Conservation (phyloP, 2,329 filamentous ascomycete species). For the Amphichorda felina region DNA sequence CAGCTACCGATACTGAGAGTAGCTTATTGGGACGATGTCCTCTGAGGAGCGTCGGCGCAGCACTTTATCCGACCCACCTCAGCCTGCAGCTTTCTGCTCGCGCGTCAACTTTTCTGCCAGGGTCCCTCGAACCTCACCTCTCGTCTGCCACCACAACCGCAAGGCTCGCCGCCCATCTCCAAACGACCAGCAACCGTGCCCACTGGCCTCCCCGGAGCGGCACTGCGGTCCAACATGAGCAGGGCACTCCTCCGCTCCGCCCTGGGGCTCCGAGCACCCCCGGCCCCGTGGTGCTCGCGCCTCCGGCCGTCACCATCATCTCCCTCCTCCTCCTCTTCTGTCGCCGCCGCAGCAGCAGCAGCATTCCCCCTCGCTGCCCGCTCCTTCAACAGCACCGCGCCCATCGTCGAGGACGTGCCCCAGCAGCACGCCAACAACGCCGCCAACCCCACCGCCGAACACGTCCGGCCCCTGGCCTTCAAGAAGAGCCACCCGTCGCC, state of each 20-base stretch:
- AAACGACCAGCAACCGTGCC: no score
- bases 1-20: no score
- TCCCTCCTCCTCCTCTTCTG: conserved; percentile 26
- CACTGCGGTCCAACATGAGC: conserved; percentile 37
- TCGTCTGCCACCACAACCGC: no score
- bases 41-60: neutral
- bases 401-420: conserved; percentile 30
- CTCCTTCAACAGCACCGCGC: conserved; percentile 35
- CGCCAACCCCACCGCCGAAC: conserved; percentile 19
- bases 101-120: conserved; percentile 3
- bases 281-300: conserved; percentile 4
- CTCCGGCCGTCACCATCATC: conserved; percentile 29
- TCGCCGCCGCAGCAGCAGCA: conserved; percentile 13
- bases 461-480: conserved; percentile 22
- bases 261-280: conserved; percentile 38
- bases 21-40: neutral
- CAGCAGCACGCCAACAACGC: conserved; percentile 22
- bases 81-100: neutral
- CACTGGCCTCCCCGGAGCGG: no score
- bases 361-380: no score
- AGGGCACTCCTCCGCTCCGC: conserved; percentile 52
- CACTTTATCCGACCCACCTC: conserved; percentile 1
- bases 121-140: neutral
- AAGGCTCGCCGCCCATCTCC: neutral
- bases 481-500: conserved; percentile 25